A percentile compares a stretch with the other conserved stretches of the same genome.
Evolutionary conservation across 2,329 filamentous ascomycete species (phyloP).

Genomic region (Epichloe typhina): DNA sequence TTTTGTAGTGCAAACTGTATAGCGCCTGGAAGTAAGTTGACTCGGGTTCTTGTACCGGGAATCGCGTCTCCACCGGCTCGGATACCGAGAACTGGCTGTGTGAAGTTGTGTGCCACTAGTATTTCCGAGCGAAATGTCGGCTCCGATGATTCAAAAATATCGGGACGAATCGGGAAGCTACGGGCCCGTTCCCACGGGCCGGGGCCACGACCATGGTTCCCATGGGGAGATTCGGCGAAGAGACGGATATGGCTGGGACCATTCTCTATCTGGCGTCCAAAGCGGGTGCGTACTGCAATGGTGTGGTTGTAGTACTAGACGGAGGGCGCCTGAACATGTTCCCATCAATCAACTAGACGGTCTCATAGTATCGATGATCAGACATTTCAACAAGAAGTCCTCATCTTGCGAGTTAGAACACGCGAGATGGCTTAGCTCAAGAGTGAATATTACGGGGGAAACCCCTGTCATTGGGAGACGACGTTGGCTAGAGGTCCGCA

Average conservation of each 20-base stretch:
- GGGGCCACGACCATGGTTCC: slow-evolving; percentile 38
- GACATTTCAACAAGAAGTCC: neutral
- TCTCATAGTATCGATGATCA: neutral
- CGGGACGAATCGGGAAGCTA: slow-evolving; percentile 20
- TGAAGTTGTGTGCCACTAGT: slow-evolving; percentile 20
- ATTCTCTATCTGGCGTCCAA: slow-evolving; percentile 52
- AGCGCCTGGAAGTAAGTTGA: slow-evolving; percentile 35
- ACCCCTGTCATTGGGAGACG: no score
- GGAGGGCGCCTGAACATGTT: slow-evolving; percentile 46
- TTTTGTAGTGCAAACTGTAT: slow-evolving; percentile 30
- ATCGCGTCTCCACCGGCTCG: neutral
- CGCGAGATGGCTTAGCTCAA: neutral
- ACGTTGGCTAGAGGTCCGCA: no score
- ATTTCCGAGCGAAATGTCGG: slow-evolving; percentile 49
- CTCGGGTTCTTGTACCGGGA: neutral
- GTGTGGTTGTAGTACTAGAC: slow-evolving; percentile 47
- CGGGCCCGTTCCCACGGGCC: slow-evolving; percentile 22
- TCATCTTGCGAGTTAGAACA: neutral
- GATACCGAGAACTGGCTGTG: neutral
- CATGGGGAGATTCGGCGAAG: slow-evolving; percentile 44
- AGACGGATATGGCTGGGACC: slow-evolving; percentile 48
- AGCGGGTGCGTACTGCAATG: slow-evolving; percentile 54
- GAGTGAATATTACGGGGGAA: no score
- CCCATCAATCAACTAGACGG: slow-evolving; percentile 36
- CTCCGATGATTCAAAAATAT: slow-evolving; percentile 28